phyloP scores from a whole-genome alignment of 768 basidiomycete genomes.

The Lyophyllum semitale region DNA sequence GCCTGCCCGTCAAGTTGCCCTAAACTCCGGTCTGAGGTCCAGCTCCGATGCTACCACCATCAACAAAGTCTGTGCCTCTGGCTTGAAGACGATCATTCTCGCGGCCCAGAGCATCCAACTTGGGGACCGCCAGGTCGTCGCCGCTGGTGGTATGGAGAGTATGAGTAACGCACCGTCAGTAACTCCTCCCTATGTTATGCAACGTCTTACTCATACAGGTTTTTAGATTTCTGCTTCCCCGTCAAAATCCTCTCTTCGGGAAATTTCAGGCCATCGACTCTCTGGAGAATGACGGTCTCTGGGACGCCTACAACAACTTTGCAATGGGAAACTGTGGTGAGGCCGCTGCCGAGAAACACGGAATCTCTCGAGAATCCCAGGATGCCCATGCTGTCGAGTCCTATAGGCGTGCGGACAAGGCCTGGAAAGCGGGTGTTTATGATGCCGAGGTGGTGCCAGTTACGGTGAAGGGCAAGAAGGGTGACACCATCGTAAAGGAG shows the following conservation, averaged over 20 bases:
- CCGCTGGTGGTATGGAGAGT: slow-evolving; percentile 98
- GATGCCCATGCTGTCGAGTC: slow-evolving; percentile 94
- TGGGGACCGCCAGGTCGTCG: slow-evolving; percentile 84
- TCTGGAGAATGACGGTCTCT: slow-evolving; percentile 89
- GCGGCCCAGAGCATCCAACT: slow-evolving; percentile 88
- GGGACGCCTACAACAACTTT: slow-evolving; percentile 97
- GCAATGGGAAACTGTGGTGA: slow-evolving; percentile 99
- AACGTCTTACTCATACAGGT: slow-evolving; percentile 1
- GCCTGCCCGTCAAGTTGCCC: slow-evolving; percentile 97
- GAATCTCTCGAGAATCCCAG: slow-evolving; percentile 83
- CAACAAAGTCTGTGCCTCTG: slow-evolving; percentile 99
- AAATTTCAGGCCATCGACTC: slow-evolving; percentile 88
- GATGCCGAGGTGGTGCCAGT: slow-evolving; percentile 88
- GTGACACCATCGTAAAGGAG: slow-evolving; percentile 84
- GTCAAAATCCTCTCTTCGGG: slow-evolving; percentile 82
- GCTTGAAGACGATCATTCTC: slow-evolving; percentile 93
- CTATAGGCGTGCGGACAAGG: slow-evolving; percentile 88
- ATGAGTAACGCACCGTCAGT: slow-evolving; percentile 99
- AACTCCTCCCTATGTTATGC: not conserved
- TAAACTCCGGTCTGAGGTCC: slow-evolving; percentile 80
- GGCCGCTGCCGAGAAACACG: slow-evolving; percentile 75
- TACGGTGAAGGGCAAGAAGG: slow-evolving; percentile 92
- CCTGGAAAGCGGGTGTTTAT: slow-evolving; percentile 88
- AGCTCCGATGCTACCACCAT: slow-evolving; percentile 96
- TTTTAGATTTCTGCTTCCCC: slow-evolving; percentile 76